A percentile compares a stretch with the other conserved stretches of the same genome.
These are phyloP conservation scores for Withania somnifera DNA, from an alignment of 305 asterid genomes.

Conservation along the genomic window DNA sequence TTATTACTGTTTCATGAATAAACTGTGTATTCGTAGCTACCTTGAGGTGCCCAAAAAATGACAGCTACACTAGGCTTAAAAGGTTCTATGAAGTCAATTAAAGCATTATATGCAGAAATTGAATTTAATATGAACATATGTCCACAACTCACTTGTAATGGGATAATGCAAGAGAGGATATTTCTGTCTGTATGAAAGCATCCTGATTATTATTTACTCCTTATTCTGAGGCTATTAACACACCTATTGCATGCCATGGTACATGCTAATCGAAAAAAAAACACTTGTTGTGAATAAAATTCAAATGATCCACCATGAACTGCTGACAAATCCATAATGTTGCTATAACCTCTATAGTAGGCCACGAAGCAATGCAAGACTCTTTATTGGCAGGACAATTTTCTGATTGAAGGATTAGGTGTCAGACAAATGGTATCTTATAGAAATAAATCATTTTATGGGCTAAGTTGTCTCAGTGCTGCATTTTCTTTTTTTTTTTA, in stretches of 20 bases:
- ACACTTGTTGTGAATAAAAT: neutral
- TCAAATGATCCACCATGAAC: neutral
- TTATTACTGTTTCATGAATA: neutral
- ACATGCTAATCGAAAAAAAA: neutral
- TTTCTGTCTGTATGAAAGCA: neutral
- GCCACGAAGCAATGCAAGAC: neutral
- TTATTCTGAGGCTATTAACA: neutral
- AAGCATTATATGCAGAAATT: neutral
- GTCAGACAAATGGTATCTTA: neutral
- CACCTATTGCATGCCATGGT: neutral
- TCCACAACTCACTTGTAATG: neutral
- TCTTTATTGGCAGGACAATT: neutral
- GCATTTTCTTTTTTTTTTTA: neutral
- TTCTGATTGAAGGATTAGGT: neutral
- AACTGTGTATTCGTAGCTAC: neutral
- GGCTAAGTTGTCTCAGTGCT: neutral
- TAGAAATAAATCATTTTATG: neutral
- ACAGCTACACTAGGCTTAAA: neutral
- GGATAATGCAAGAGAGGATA: constrained; percentile 2
- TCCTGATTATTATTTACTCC: neutral
- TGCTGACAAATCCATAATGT: neutral
- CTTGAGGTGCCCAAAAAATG: neutral
- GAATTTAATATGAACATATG: neutral
- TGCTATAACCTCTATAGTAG: neutral
- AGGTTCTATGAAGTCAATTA: neutral